Evolutionary conservation across 208 protist species (phyloP), one percentile per base, ranked within the genome.

Genomic region (Phytomonas serpens): DNA sequence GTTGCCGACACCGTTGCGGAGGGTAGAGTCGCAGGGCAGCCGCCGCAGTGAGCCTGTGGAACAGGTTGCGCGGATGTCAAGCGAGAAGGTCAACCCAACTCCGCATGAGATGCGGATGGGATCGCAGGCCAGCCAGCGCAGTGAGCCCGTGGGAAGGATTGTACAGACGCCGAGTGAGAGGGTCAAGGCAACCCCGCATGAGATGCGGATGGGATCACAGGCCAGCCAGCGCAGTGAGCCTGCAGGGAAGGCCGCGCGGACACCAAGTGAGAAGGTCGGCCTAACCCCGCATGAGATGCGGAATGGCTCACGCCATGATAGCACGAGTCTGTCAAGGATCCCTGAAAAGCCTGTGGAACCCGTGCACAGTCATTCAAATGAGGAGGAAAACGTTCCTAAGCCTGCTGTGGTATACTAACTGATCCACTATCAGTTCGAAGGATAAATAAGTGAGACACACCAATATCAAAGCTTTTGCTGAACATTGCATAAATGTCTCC

Each of bases 41-140:
- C 38, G 66, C 71, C 79, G 77, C 71, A 70, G 71, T 36, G 72
- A 64, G 64, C 85, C 84, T 33, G 42, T 76, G 30, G 61, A 11
- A 31, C 81, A 77, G 0, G 76, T 80, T 37, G 72, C 10, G 29
- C 64, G 64, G 19, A 64, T 68, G 31, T 32, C 78, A 69, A 78
- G 78, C 0, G 70, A 74, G 13, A 64, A 70, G 6, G 71, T 29
- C 36, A 80, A 76, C 72, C 72, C 73, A 9, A 79, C 64, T 19
- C 66, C 64, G 13, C 81, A n/a, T n/a, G n/a, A n/a, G n/a, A 16
- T 16, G 42, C 42, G 42, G 13, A 75, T 36, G 5, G 71, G 37
- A 16, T 67, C 65, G 47, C 73, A 72, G 32, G 27, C 61, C 19
- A 51, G 23, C 29, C 38, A 68, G 73, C 79, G 77, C 71, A 70